phyloP scores from a whole-genome alignment of 192 early-diverging fungal genomes.

The Entomortierella lignicola region DNA sequence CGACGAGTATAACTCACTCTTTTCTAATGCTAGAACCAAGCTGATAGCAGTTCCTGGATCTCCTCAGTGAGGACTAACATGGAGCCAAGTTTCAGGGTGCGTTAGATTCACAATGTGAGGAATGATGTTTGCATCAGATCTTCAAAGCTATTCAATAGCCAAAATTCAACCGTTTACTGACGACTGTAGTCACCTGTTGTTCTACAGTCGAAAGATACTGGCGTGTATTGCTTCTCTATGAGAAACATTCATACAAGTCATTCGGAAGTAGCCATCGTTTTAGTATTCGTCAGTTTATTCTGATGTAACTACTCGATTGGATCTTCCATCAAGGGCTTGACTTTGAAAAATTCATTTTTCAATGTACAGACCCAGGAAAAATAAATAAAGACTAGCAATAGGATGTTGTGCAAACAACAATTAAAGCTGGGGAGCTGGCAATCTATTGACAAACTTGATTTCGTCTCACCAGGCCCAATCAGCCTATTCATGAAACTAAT shows the following conservation, averaged over 20 bases:
- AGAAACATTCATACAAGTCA: slow-evolving; percentile 17
- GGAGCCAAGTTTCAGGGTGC: too few relatives aligned
- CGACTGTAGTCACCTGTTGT: not conserved
- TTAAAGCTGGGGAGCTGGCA: not conserved
- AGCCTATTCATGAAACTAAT: too few relatives aligned
- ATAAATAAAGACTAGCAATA: slow-evolving; percentile 33
- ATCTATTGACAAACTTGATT: too few relatives aligned
- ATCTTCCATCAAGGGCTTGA: slow-evolving; percentile 20
- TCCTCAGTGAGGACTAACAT: too few relatives aligned
- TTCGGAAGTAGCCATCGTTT: slow-evolving; percentile 15
- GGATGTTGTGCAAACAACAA: slow-evolving; percentile 16
- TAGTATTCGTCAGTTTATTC: slow-evolving; percentile 5
- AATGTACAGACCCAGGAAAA: slow-evolving; percentile 19
- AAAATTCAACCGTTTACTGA: not conserved
- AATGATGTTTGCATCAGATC: slow-evolving; percentile 1
- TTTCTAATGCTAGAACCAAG: too few relatives aligned
- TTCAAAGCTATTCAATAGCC: slow-evolving; percentile 4
- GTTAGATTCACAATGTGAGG: too few relatives aligned
- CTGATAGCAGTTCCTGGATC: too few relatives aligned
- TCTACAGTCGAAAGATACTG: slow-evolving; percentile 11
- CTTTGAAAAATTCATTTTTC: slow-evolving; percentile 34
- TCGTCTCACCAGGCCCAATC: too few relatives aligned
- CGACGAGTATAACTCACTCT: too few relatives aligned
- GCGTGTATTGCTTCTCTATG: slow-evolving; percentile 27
- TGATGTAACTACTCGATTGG: slow-evolving; percentile 8